Evolutionary conservation across 768 basidiomycete genomes (phyloP).

Genomic region (Tulasnella sp.): DNA sequence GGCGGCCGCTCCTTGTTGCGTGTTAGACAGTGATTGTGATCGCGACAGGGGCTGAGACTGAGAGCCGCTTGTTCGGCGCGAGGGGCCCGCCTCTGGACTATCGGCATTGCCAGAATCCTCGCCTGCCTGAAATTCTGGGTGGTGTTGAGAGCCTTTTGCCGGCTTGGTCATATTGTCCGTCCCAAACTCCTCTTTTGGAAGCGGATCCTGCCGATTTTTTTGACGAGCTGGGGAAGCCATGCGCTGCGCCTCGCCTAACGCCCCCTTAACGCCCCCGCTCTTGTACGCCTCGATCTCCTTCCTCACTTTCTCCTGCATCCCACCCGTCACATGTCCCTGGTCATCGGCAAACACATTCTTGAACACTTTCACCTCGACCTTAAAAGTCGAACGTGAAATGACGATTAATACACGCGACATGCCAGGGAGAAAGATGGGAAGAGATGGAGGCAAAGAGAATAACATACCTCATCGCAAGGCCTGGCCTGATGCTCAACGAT

Average conservation of each 20-base stretch:
- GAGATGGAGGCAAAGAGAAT: too few relatives aligned
- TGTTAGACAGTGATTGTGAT: background rate
- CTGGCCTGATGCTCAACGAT: slow-evolving; percentile 50
- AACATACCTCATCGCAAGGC: slow-evolving; percentile 55
- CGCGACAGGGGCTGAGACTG: background rate
- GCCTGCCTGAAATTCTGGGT: background rate
- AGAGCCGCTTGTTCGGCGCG: too few relatives aligned
- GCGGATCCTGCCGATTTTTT: too few relatives aligned
- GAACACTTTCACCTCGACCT: slow-evolving; percentile 57
- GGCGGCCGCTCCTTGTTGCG: background rate
- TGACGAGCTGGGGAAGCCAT: too few relatives aligned
- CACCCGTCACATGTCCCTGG: background rate
- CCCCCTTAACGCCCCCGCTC: background rate
- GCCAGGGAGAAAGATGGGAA: too few relatives aligned
- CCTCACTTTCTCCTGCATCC: background rate
- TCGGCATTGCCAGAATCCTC: too few relatives aligned
- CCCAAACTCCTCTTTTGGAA: too few relatives aligned
- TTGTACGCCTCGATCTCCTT: background rate
- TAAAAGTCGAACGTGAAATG: too few relatives aligned
- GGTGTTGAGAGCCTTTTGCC: background rate
- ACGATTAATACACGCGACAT: too few relatives aligned
- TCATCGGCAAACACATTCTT: slow-evolving; percentile 31
- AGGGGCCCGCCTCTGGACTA: too few relatives aligned
- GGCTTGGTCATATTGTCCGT: too few relatives aligned
- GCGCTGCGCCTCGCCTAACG: background rate